A percentile compares a stretch with the other conserved stretches of the same genome.
Evolutionary conservation across 2,329 filamentous ascomycete genomes (phyloP).

Genomic region (Pochonia chlamydosporia): DNA sequence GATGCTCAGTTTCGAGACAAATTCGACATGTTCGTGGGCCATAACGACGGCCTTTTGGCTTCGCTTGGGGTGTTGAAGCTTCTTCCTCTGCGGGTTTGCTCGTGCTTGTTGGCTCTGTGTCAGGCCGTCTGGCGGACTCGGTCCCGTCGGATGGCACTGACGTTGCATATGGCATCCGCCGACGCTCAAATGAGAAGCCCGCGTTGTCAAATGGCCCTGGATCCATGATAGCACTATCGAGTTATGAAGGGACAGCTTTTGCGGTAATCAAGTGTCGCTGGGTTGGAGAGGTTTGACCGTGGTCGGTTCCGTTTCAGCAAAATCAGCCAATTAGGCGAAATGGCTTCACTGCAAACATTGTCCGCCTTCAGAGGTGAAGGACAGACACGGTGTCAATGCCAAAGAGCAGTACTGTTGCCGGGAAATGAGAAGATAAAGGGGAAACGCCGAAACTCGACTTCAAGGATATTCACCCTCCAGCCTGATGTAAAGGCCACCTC

Average conservation of each 20-base stretch:
- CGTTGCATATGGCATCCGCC: conserved; percentile 6
- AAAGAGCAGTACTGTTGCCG: conserved; percentile 1
- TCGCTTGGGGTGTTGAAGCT: conserved; percentile 10
- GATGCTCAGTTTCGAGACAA: conserved; percentile 65
- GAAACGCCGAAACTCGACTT: not conserved
- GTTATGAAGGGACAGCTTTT: not conserved
- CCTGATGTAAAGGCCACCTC: conserved; percentile 24
- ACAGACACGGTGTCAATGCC: not conserved
- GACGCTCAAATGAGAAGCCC: conserved; percentile 4
- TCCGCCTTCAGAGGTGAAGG: conserved; percentile 2
- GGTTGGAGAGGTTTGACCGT: not conserved
- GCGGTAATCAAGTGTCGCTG: not conserved
- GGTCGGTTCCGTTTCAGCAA: not conserved
- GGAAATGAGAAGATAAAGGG: conserved; percentile 10
- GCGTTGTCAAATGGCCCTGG: conserved; percentile 20
- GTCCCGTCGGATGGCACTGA: not conserved
- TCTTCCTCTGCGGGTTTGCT: conserved; percentile 1
- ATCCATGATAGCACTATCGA: conserved; percentile 17
- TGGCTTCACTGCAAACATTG: conserved; percentile 4
- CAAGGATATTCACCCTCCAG: conserved; percentile 14
- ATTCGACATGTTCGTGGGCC: conserved; percentile 78
- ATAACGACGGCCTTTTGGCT: conserved; percentile 41
- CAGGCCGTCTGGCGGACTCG: conserved; percentile 1
- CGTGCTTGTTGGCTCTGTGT: not conserved
- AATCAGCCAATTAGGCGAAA: conserved; percentile 4